Evolutionary conservation across 805 yeast genomes (phyloP).

Genomic region (Isabelozyma rhagii): DNA sequence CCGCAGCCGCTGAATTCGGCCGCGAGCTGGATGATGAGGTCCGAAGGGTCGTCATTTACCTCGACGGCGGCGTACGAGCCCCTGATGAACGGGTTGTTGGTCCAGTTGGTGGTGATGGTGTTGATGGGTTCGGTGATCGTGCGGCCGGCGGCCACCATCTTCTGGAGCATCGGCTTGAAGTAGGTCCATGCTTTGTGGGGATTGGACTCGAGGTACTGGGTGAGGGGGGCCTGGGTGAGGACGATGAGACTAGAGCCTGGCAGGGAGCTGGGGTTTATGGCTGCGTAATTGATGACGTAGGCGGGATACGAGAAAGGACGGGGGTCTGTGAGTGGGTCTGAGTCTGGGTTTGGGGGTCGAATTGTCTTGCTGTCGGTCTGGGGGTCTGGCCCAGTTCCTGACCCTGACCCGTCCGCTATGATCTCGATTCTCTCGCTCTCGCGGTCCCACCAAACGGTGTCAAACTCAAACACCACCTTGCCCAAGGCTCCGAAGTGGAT

Average conservation of each 20-base stretch:
- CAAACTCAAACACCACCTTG: conserved; percentile 41
- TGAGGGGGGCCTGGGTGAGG: conserved; percentile 70
- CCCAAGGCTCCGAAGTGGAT: conserved; percentile 41
- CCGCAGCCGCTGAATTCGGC: conserved; percentile 33
- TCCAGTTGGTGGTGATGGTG: conserved; percentile 65
- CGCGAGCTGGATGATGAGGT: conserved; percentile 56
- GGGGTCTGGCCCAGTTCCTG: not conserved
- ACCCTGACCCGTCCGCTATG: conserved; percentile 7
- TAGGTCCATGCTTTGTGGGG: conserved; percentile 54
- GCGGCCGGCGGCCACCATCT: conserved; percentile 14
- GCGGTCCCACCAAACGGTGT: conserved; percentile 41
- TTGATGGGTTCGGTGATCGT: conserved; percentile 23
- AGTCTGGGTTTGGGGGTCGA: conserved; percentile 1
- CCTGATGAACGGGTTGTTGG: conserved; percentile 68
- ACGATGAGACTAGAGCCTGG: conserved; percentile 54
- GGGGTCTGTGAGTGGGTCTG: conserved; percentile 19
- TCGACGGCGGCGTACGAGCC: conserved; percentile 80
- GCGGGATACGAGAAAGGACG: conserved; percentile 59
- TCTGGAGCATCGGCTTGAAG: conserved; percentile 50
- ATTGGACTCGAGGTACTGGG: conserved; percentile 53
- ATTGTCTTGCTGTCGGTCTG: too few relatives aligned
- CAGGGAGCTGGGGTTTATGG: conserved; percentile 20
- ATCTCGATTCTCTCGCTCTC: conserved; percentile 39
- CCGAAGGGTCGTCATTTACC: conserved; percentile 68
- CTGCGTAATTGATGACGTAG: conserved; percentile 56